Percentiles rank a stretch among this genome's conserved stretches.
phyloP scores from a whole-genome alignment of 2,329 filamentous ascomycete species.

The Akanthomyces uredinophilus region DNA sequence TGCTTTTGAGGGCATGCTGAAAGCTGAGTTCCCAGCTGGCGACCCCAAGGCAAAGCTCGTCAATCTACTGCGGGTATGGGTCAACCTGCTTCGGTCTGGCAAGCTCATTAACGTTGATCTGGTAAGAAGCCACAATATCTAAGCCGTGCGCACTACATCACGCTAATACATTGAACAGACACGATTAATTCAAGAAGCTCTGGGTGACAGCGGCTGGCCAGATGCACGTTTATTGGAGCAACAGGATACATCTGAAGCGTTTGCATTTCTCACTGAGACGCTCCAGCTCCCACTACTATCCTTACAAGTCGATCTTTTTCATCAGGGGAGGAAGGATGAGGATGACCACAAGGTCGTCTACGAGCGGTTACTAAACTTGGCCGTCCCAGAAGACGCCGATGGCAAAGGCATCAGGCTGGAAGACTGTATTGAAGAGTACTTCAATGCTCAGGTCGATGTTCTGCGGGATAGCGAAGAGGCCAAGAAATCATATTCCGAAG shows the following conservation, averaged over 20 bases:
- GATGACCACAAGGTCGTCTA: conserved; percentile 95
- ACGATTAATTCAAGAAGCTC: conserved; percentile 71
- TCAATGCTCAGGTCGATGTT: conserved; percentile 90
- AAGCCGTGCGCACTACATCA: not conserved
- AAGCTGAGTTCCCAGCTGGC: conserved; percentile 65
- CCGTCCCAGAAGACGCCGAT: conserved; percentile 72
- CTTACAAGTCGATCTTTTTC: conserved; percentile 90
- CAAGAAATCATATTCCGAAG: conserved; percentile 35
- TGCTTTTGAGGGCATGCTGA: conserved; percentile 89
- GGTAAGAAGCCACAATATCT: conserved; percentile 42
- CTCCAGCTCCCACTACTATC: conserved; percentile 83
- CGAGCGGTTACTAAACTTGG: conserved; percentile 83
- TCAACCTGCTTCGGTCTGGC: conserved; percentile 83
- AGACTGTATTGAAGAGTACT: conserved; percentile 88
- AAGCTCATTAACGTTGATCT: conserved; percentile 81
- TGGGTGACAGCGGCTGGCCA: conserved; percentile 83
- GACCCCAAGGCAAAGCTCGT: conserved; percentile 66
- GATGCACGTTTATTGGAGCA: conserved; percentile 74
- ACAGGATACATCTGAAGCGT: conserved; percentile 94
- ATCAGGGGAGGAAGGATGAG: conserved; percentile 76
- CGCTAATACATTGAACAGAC: conserved; percentile 52
- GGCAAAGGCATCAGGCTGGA: conserved; percentile 73
- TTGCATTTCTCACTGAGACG: conserved; percentile 88
- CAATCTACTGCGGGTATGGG: conserved; percentile 80
- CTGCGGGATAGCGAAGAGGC: conserved; percentile 63